Evolutionary conservation across 495 filamentous ascomycete species (phyloP), one percentile per base, ranked within the genome.

Genomic region (Aspergillus conjunctus): DNA sequence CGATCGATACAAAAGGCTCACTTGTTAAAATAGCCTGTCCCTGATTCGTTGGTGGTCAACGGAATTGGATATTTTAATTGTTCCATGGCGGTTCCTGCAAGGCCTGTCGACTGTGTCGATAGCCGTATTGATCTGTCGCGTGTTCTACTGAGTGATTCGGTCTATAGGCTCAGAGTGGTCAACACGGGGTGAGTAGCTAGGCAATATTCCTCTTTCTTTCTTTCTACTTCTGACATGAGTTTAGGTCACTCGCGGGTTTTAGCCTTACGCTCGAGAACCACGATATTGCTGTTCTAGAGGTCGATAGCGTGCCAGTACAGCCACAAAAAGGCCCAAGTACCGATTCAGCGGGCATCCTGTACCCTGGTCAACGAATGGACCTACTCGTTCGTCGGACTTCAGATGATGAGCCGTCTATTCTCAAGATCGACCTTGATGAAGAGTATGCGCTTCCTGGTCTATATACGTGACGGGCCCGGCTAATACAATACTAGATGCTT

Each of bases 291-390:
- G 62, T 78, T 1, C 62, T 82, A 14, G 68, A 74, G 17, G 61
- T 83, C 0, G 81, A 84, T 62, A 79, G 77, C 33, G 60, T 73
- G 26, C 64, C 71, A 37, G 70, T 79, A 1, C 65, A 66, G 7
- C 44, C 55, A 6, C 32, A 61, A n/a, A 21, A 64, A 1, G 43
- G 43, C 3, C 18, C 10, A 1, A 46, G 43, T 41, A 59, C 66
- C 37, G 67, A 68, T 39, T 73, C 76, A 8, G 61, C 71, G 14
- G 81, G 81, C 2, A 70, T 78, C 15, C 65, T 84, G 5, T 77
- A 78, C 54, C 78, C 81, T 3, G 81, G 81, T 15, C 79, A 83
- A 59, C 71, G 81, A 32, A 74, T 84, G 63, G 81, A 83, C 56
- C 51, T 82, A 41, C 33, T 80, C 9, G 52, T 80, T 10, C 67